phyloP scores from a whole-genome alignment of 257 asterid genomes.

The Solanum tacnaense region DNA sequence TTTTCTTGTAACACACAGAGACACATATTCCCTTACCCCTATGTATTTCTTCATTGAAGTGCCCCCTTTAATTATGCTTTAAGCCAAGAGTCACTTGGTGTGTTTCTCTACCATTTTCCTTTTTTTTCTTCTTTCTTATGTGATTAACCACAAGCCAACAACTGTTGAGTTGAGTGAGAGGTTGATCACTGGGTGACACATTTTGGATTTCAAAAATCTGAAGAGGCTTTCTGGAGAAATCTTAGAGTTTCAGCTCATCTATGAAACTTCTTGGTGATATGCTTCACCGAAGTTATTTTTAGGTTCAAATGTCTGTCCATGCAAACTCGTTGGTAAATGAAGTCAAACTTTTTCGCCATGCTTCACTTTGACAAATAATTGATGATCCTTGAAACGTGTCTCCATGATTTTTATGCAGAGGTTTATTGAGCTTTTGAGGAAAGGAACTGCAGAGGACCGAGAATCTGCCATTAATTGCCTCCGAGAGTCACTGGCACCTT shows the following conservation, averaged over 20 bases:
- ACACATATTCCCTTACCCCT: background rate
- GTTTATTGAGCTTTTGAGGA: conserved; percentile 84
- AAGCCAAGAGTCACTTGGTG: background rate
- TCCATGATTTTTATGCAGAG: conserved; percentile 30
- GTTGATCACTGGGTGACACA: background rate
- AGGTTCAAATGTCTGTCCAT: background rate
- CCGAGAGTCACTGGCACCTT: conserved; percentile 78
- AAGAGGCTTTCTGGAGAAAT: background rate
- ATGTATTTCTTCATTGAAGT: background rate
- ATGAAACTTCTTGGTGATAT: background rate
- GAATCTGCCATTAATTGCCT: conserved; percentile 70
- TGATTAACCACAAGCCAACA: background rate
- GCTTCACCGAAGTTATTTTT: background rate
- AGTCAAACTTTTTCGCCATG: background rate
- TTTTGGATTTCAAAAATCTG: background rate
- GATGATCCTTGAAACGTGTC: background rate
- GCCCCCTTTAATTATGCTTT: background rate
- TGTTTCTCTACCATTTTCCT: background rate
- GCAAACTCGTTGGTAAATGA: background rate
- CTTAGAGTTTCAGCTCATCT: background rate
- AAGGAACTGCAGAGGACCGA: conserved; percentile 71
- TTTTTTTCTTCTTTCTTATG: background rate
- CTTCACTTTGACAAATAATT: background rate
- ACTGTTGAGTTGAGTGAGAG: background rate
- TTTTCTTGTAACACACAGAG: background rate